A percentile compares a stretch with the other conserved stretches of the same genome.
phyloP scores from a whole-genome alignment of 805 yeast species.

The Schizosaccharomyces cryophilus region DNA sequence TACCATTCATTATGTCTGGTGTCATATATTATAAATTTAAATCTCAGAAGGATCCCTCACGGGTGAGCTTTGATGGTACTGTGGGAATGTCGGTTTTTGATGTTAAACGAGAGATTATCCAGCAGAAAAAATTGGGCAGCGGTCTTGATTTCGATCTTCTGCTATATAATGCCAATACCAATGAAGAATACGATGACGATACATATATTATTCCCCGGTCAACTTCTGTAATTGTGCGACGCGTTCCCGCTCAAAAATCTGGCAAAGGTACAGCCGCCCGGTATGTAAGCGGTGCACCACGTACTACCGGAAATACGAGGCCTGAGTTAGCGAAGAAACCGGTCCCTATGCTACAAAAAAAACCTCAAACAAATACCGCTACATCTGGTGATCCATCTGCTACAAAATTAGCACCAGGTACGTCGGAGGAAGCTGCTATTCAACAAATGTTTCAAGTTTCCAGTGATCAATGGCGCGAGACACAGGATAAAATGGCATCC shows the following conservation, averaged over 20 bases:
- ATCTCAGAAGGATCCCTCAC: conserved; percentile 56
- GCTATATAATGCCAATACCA: conserved; percentile 45
- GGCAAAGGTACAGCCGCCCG: conserved; percentile 31
- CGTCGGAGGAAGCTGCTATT: conserved; percentile 64
- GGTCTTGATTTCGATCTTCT: conserved; percentile 58
- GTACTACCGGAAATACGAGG: conserved; percentile 24
- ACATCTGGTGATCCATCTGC: conserved; percentile 3
- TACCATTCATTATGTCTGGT: conserved; percentile 36
- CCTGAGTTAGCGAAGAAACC: conserved; percentile 3
- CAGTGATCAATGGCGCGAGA: conserved; percentile 81
- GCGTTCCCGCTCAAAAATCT: conserved; percentile 41
- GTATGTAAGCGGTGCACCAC: conserved; percentile 36
- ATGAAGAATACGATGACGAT: conserved; percentile 64
- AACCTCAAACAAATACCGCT: conserved; percentile 14
- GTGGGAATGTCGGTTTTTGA: conserved; percentile 78
- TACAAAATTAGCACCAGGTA: conserved; percentile 15
- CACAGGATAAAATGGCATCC: conserved; percentile 72
- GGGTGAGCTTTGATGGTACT: conserved; percentile 82
- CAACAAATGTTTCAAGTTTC: conserved; percentile 81
- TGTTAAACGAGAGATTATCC: conserved; percentile 68
- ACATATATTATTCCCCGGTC: conserved; percentile 80
- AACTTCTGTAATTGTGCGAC: conserved; percentile 44
- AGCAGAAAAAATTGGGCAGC: conserved; percentile 54
- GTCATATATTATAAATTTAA: conserved; percentile 66
- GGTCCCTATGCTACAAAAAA: background rate